Evolutionary conservation across 257 asterid species (phyloP).

Genomic region (Fraxinus quadrangulata): DNA sequence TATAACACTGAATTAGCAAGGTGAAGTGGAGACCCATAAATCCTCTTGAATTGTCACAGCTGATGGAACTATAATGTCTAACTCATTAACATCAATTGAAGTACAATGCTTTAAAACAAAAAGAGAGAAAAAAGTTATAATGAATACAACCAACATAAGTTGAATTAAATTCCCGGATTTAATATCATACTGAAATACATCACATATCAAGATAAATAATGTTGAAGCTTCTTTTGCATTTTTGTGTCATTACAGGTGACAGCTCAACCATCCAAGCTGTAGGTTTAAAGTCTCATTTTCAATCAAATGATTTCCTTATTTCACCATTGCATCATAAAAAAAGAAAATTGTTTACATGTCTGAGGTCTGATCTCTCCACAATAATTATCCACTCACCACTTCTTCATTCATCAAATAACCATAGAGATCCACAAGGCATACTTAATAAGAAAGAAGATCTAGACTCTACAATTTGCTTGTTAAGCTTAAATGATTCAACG

Average conservation of each 20-base stretch:
- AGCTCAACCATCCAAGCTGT: constrained; percentile 6
- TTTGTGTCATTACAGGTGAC: constrained; percentile 6
- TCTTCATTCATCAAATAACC: neutral
- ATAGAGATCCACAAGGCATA: constrained; percentile 11
- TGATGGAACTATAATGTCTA: neutral
- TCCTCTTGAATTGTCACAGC: constrained; percentile 17
- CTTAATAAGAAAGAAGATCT: neutral
- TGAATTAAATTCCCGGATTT: neutral
- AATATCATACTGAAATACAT: neutral
- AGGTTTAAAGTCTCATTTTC: neutral
- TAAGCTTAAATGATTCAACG: neutral
- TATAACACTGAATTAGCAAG: constrained; percentile 19
- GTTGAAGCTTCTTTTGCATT: neutral
- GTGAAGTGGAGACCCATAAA: constrained; percentile 20
- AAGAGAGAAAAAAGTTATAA: neutral
- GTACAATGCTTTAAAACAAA: neutral
- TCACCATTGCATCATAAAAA: constrained; percentile 1
- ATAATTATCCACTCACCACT: constrained; percentile 11
- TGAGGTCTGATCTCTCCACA: constrained; percentile 14
- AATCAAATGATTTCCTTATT: constrained; percentile 3
- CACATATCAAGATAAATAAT: constrained; percentile 10
- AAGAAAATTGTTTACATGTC: neutral
- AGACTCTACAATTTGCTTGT: neutral
- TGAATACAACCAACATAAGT: neutral
- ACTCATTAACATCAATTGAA: neutral